These are phyloP conservation scores for Kalmusia sp. DNA, from an alignment of 2,329 filamentous ascomycete genomes.

Conservation along the genomic window DNA sequence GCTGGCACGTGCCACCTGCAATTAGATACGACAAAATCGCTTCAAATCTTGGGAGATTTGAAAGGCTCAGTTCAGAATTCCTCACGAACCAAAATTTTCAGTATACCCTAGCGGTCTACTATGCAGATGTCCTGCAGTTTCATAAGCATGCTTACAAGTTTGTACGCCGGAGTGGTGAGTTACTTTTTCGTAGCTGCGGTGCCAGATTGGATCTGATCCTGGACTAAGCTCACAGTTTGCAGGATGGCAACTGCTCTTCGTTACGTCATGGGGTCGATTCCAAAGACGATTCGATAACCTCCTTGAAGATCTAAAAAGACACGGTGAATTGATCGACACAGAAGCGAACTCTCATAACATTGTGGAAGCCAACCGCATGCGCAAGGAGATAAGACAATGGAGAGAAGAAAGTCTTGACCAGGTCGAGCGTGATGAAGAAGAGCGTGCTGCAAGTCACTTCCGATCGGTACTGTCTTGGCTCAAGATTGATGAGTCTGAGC, in stretches of 20 bases:
- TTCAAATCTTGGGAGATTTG: slow-evolving; percentile 52
- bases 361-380: slow-evolving; percentile 21
- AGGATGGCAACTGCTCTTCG: slow-evolving; percentile 40
- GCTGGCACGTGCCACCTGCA: slow-evolving; percentile 45
- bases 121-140: slow-evolving; percentile 58
- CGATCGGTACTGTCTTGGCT: slow-evolving; percentile 30
- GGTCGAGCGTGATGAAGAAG: slow-evolving; percentile 15
- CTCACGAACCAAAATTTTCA: slow-evolving; percentile 46
- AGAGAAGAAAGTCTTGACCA: slow-evolving; percentile 18
- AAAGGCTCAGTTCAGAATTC: slow-evolving; percentile 42
- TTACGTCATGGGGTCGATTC: slow-evolving; percentile 37
- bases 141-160: slow-evolving; percentile 58
- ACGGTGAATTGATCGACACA: slow-evolving; percentile 33
- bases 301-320: slow-evolving; percentile 29
- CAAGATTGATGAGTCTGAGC: slow-evolving; percentile 21
- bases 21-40: slow-evolving; percentile 49
- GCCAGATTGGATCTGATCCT: neutral
- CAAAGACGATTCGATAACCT: slow-evolving; percentile 32
- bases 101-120: slow-evolving; percentile 52
- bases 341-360: slow-evolving; percentile 36
- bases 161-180: slow-evolving; percentile 36
- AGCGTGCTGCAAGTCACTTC: slow-evolving; percentile 14
- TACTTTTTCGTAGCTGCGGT: neutral
- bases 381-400: slow-evolving; percentile 9
- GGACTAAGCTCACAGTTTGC: neutral